phyloP scores from a whole-genome alignment of 352 stramenopile genomes.

The Pythium diclinum region DNA sequence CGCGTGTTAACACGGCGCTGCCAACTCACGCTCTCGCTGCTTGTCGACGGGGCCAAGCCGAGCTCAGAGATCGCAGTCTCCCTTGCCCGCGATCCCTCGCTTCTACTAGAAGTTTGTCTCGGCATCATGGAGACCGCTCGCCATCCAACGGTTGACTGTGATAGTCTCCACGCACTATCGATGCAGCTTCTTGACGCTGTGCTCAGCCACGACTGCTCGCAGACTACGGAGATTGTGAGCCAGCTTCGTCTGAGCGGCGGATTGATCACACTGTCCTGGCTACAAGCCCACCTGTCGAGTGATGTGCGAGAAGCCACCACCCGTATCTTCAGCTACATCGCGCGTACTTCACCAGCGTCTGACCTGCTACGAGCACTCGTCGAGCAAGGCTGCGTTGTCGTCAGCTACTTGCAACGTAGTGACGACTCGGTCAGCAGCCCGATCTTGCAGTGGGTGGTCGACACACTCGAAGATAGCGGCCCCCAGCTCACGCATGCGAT shows the following conservation, averaged over 20 bases:
- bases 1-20: neutral
- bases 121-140: neutral
- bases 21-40: conserved; percentile 1
- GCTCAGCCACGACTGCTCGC: conserved; percentile 16
- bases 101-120: conserved; percentile 4
- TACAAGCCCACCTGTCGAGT: conserved; percentile 26
- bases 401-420: conserved; percentile 23
- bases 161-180: neutral
- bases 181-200: conserved; percentile 6
- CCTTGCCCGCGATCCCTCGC: conserved; percentile 7
- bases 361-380: conserved; percentile 40
- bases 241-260: conserved; percentile 35
- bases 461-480: conserved; percentile 28
- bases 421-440: neutral
- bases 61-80: neutral
- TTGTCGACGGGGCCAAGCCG: neutral
- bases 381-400: conserved; percentile 47
- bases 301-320: conserved; percentile 25
- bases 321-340: conserved; percentile 22
- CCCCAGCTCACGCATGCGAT: conserved; percentile 27
- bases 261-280: conserved; percentile 43
- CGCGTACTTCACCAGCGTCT: conserved; percentile 26
- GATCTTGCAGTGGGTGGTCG: conserved; percentile 30
- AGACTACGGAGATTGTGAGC: conserved; percentile 20
- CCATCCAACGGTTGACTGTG: neutral